Evolutionary conservation across 2,329 filamentous ascomycete genomes (phyloP).

Genomic region (Verticillium zaregamsianum): DNA sequence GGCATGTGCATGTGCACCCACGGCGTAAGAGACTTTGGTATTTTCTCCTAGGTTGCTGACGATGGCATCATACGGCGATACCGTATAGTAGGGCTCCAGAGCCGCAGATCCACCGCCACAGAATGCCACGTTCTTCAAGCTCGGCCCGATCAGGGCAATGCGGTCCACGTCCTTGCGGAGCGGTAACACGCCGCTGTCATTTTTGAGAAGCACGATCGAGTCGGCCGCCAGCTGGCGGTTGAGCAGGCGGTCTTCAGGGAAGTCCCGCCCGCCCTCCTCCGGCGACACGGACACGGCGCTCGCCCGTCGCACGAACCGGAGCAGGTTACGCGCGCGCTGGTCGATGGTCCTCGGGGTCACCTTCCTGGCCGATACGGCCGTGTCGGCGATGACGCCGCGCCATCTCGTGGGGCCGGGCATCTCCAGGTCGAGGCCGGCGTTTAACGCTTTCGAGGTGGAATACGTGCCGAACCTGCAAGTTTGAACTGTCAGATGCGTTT

Average conservation of each 20-base stretch:
- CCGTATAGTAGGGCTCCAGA: conserved; percentile 57
- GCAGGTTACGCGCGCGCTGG: conserved; percentile 49
- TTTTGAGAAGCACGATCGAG: conserved; percentile 68
- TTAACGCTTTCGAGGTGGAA: conserved; percentile 44
- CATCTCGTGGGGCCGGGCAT: conserved; percentile 53
- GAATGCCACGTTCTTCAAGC: conserved; percentile 17
- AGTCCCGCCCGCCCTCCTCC: conserved; percentile 22
- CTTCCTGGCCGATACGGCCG: neutral
- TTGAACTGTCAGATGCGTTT: neutral
- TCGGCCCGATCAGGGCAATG: conserved; percentile 15
- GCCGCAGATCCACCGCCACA: conserved; percentile 61
- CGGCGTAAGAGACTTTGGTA: conserved; percentile 38
- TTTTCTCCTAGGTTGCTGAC: conserved; percentile 25
- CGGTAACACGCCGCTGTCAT: conserved; percentile 60
- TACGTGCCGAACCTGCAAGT: conserved; percentile 40
- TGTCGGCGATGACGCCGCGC: conserved; percentile 1
- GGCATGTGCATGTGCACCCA: conserved; percentile 52
- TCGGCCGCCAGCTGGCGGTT: conserved; percentile 56
- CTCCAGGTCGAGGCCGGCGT: conserved; percentile 53
- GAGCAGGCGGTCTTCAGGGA: conserved; percentile 52
- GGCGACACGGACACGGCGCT: conserved; percentile 39
- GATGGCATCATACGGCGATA: conserved; percentile 70
- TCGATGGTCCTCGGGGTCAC: conserved; percentile 32
- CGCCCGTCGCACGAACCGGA: conserved; percentile 54
- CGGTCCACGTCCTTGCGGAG: conserved; percentile 53